Base-by-base conservation (phyloP, 1,139 yeast genomes). In the Geotrichum aggregatum region DNA sequence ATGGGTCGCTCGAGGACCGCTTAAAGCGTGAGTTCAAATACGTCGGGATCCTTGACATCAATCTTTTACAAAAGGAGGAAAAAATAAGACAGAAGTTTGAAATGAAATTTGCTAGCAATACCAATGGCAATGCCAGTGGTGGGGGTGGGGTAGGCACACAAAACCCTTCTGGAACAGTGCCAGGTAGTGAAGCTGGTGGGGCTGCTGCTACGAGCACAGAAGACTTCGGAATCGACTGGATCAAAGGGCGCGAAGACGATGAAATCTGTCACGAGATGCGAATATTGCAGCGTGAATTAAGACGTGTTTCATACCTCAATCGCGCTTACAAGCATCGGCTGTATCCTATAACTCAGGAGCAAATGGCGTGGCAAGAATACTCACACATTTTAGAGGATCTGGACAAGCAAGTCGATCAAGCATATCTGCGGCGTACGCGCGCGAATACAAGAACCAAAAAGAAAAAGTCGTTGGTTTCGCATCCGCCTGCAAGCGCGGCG, bases 371-470 rank as follows among this genome's bases (percentile, higher is more conserved):
- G 80, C 97, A 92, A 66, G 98, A 94, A 66, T 94, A 88, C 66
- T 75, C 83, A 53, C 86, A 94, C 13, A 89, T 94, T 52, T 70
- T 91, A 57, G 98, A 92, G 54, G 98, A 92, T 65, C 75, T 94
- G 60, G 97, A 94, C 67, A 92, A 91, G 66, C 98, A 94, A 69
- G 92, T 92, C 26, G 98, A 94, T 66, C 98, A 88, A 68, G 92
- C 96, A 11, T 92, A 89, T 65, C 73, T 86, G 61, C 87, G 91
- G 68, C 76, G 97, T 55, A 78, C 87, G 56, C 81, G 91, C 61
- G 88, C 83, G n/a, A 85, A 88, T 55, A 85, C 84, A 58, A 84
- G 84, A 68, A 86, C 85, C 69, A 84, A 85, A 72, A 87, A 84
- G 72, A 78, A 79, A 53, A 62, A 65, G 50, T 33, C 50, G 10